phyloP scores from a whole-genome alignment of 139 green algal species.

The Chara braunii region DNA sequence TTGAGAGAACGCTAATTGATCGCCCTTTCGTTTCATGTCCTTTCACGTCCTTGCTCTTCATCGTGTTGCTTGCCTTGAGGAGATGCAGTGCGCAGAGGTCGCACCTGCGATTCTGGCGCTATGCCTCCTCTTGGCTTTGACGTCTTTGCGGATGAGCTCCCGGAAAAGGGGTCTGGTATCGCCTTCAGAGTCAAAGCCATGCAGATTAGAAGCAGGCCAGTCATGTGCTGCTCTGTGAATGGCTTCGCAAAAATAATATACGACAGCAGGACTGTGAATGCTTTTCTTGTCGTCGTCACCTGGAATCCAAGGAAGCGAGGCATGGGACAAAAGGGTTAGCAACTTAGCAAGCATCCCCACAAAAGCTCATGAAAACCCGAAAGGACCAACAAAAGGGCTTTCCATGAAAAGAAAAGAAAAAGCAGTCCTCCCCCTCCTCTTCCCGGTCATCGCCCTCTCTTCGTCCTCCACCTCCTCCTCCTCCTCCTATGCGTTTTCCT shows the following conservation, averaged over 20 bases:
- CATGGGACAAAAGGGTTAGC: not conserved
- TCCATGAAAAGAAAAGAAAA: not conserved
- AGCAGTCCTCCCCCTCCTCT: not conserved
- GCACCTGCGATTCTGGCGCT: no score
- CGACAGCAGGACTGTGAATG: conserved; percentile 10
- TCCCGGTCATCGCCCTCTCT: no score
- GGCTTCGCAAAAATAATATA: conserved; percentile 38
- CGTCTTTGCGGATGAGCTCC: no score
- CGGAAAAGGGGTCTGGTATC: no score
- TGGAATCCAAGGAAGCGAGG: conserved; percentile 7
- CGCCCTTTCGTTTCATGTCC: no score
- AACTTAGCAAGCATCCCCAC: conserved; percentile 2
- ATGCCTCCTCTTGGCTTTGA: no score
- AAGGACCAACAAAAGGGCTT: not conserved
- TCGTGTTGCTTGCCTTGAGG: no score
- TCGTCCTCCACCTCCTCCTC: no score
- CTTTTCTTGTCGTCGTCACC: conserved; percentile 25
- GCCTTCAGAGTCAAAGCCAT: not conserved
- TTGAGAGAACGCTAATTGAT: no score
- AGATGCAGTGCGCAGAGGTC: no score
- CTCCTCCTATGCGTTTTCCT: no score
- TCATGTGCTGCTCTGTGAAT: conserved; percentile 5
- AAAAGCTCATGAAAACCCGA: not conserved
- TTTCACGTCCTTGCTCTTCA: no score
- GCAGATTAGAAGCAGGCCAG: conserved; percentile 18